Percentiles rank a stretch among this genome's conserved stretches.
phyloP scores from a whole-genome alignment of 306 rosid genomes.

The Prunus mongolica region DNA sequence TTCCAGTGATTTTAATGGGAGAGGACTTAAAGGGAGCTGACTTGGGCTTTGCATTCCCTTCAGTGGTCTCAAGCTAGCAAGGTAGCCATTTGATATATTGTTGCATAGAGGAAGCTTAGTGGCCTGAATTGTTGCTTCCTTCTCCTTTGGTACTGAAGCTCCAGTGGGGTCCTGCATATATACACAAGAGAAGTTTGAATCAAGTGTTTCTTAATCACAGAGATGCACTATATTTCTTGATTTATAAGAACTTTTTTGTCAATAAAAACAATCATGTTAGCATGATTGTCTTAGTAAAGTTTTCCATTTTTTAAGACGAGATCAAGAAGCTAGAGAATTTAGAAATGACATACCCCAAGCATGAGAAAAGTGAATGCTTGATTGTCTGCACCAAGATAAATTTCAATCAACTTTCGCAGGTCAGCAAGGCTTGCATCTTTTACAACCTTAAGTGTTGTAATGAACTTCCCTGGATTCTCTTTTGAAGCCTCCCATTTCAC shows the following conservation, averaged over 20 bases:
- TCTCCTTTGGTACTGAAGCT: slow-evolving; percentile 9
- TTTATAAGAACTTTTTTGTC: not conserved
- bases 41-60: slow-evolving; percentile 25
- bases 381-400: slow-evolving; percentile 18
- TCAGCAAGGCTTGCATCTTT: slow-evolving; percentile 17
- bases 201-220: not conserved
- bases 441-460: slow-evolving; percentile 12
- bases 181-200: not conserved
- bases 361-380: slow-evolving; percentile 16
- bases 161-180: slow-evolving; percentile 16
- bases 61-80: slow-evolving; percentile 17
- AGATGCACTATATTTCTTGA: not conserved
- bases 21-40: slow-evolving; percentile 20
- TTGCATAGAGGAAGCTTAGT: slow-evolving; percentile 12
- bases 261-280: not conserved
- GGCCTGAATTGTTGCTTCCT: slow-evolving; percentile 12
- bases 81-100: not conserved
- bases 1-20: slow-evolving; percentile 31
- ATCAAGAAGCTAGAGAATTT: not conserved
- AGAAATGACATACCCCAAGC: slow-evolving; percentile 9
- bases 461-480: slow-evolving; percentile 27
- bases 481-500: slow-evolving; percentile 25
- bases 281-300: too few species aligned
- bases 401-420: slow-evolving; percentile 19
- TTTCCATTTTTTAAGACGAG: not conserved